These are phyloP conservation scores for Gracilaria caudata DNA, from an alignment of 23 red algal genomes.

Conservation along the genomic window DNA sequence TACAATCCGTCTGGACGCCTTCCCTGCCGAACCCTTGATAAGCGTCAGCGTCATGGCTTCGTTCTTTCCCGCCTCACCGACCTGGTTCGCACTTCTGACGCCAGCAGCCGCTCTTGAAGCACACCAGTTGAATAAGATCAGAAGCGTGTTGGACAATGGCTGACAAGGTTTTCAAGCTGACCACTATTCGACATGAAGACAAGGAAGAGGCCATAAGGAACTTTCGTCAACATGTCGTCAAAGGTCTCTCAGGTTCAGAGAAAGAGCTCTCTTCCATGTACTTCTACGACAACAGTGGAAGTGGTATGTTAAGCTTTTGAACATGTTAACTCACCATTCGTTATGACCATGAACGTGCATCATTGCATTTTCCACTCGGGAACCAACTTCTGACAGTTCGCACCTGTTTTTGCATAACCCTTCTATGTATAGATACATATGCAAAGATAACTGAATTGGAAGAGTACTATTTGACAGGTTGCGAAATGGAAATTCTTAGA, in stretches of 20 bases:
- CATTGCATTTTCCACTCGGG: neutral
- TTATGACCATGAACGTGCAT: neutral
- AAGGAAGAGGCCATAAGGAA: constrained; percentile 6
- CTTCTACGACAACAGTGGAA: constrained; percentile 94
- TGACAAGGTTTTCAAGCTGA: constrained; percentile 8
- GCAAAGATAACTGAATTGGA: constrained; percentile 74
- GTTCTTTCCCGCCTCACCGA: too few species aligned
- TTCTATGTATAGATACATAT: constrained; percentile 52
- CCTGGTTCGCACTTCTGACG: too few species aligned
- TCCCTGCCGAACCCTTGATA: too few species aligned
- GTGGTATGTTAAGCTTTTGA: constrained; percentile 48
- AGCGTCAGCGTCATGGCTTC: too few species aligned
- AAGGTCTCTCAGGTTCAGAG: constrained; percentile 27
- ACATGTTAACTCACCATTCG: neutral
- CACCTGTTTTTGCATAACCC: neutral
- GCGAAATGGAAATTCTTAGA: constrained; percentile 80
- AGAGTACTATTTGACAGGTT: constrained; percentile 92
- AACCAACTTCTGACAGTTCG: neutral
- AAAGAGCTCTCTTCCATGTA: constrained; percentile 75
- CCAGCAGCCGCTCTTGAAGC: too few species aligned
- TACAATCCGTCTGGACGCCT: too few species aligned
- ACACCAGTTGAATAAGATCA: too few species aligned
- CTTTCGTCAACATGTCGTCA: constrained; percentile 51
- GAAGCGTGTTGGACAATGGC: neutral
- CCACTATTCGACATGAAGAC: constrained; percentile 68